Percentiles rank a stretch among this genome's conserved stretches.
Evolutionary conservation across 1,284 basidiomycete genomes (phyloP).

Genomic region (Pisolithus thermaeus): DNA sequence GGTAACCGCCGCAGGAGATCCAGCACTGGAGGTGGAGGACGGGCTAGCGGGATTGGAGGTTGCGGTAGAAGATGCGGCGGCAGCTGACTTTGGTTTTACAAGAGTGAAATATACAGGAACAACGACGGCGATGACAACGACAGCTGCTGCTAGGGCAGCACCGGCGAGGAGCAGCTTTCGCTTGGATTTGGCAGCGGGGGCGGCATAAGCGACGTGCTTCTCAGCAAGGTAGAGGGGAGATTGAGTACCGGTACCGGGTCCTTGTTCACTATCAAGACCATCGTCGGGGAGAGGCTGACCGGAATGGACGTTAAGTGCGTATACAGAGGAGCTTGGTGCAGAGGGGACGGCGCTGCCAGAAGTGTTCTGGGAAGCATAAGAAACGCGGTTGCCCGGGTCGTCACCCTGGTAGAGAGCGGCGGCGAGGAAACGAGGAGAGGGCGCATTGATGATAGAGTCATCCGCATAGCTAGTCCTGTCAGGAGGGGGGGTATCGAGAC

Average conservation of each 20-base stretch:
- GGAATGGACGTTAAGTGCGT: slow-evolving; percentile 49
- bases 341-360: slow-evolving; percentile 29
- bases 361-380: slow-evolving; percentile 49
- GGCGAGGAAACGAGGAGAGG: slow-evolving; percentile 45
- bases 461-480: slow-evolving; percentile 20
- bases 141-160: slow-evolving; percentile 19
- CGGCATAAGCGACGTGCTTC: slow-evolving; percentile 53
- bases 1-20: slow-evolving; percentile 16
- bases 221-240: slow-evolving; percentile 48
- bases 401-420: slow-evolving; percentile 41
- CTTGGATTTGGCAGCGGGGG: slow-evolving; percentile 44
- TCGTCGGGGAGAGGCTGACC: slow-evolving; percentile 43
- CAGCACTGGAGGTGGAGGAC: slow-evolving; percentile 12
- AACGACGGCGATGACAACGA: slow-evolving; percentile 34
- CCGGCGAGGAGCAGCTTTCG: slow-evolving; percentile 36
- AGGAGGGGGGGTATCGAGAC: slow-evolving; percentile 28
- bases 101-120: slow-evolving; percentile 39
- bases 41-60: slow-evolving; percentile 12
- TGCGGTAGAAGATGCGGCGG: slow-evolving; percentile 1
- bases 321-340: slow-evolving; percentile 46
- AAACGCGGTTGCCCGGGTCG: slow-evolving; percentile 42
- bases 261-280: slow-evolving; percentile 35
- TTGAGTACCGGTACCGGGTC: slow-evolving; percentile 26
- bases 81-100: slow-evolving; percentile 28
- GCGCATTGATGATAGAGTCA: slow-evolving; percentile 28